Conservation (phyloP, 2,329 filamentous ascomycete genomes). For the Diaporthe amygdali region DNA sequence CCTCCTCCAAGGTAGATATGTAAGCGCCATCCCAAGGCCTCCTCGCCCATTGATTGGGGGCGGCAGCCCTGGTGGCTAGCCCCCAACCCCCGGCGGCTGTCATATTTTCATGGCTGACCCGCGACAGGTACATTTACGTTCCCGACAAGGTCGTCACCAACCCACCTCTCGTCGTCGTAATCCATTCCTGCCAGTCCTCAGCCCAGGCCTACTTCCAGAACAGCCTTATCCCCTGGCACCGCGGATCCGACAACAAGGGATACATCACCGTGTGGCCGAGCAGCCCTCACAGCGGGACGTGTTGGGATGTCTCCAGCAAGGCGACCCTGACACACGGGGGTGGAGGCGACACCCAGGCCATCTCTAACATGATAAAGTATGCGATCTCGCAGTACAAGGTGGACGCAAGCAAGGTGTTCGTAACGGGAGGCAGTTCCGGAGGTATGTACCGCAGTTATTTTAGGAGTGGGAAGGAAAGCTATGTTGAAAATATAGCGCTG, state of each 20-base stretch:
- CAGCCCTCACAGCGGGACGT: slow-evolving; percentile 52
- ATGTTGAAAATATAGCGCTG: neutral
- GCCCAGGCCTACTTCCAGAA: slow-evolving; percentile 42
- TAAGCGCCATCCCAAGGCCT: slow-evolving; percentile 26
- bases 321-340: slow-evolving; percentile 41
- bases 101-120: neutral
- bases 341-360: slow-evolving; percentile 30
- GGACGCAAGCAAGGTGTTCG: slow-evolving; percentile 38
- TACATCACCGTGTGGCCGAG: slow-evolving; percentile 56
- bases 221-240: slow-evolving; percentile 40
- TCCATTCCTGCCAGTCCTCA: slow-evolving; percentile 43
- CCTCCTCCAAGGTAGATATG: slow-evolving; percentile 42
- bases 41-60: neutral
- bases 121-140: slow-evolving; percentile 39
- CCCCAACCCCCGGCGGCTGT: neutral
- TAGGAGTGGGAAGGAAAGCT: no score
- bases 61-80: neutral
- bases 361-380: slow-evolving; percentile 37
- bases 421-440: slow-evolving; percentile 41
- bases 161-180: slow-evolving; percentile 41
- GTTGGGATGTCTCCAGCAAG: slow-evolving; percentile 63
- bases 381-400: slow-evolving; percentile 37
- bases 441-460: slow-evolving; percentile 24
- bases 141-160: slow-evolving; percentile 41
- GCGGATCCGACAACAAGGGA: slow-evolving; percentile 39